Percentiles rank a stretch among this genome's conserved stretches.
Conservation (phyloP, 2,329 filamentous ascomycete species). For the Colletotrichum sojae region DNA sequence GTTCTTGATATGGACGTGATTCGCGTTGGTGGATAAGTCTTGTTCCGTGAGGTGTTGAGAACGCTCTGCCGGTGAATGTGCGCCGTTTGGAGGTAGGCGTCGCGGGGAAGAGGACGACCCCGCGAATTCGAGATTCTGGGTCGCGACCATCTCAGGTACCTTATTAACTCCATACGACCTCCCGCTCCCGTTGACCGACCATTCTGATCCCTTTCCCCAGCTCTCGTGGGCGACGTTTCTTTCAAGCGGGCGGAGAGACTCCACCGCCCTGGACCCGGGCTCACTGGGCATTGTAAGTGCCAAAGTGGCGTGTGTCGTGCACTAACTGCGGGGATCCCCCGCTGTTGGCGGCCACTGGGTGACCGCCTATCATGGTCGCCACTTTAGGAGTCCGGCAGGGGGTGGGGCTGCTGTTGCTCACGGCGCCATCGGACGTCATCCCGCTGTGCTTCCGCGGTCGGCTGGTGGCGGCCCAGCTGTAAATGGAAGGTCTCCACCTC, state of each 20-base stretch:
- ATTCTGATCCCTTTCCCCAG: background rate
- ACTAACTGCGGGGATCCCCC: too few species aligned
- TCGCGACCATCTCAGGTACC: background rate
- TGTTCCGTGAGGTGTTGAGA: conserved; percentile 17
- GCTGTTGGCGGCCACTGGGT: background rate
- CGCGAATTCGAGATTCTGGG: background rate
- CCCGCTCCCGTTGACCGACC: background rate
- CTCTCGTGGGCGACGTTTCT: background rate
- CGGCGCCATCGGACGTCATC: conserved; percentile 25
- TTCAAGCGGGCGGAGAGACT: too few species aligned
- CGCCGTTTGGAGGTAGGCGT: background rate
- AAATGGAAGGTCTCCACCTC: conserved; percentile 9
- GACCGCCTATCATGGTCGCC: background rate
- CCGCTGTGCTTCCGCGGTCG: conserved; percentile 38
- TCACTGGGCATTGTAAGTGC: too few species aligned
- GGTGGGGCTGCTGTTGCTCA: background rate
- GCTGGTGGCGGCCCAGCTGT: conserved; percentile 39
- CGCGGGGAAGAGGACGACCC: conserved; percentile 12
- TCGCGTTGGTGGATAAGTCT: conserved; percentile 23
- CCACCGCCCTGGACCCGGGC: too few species aligned
- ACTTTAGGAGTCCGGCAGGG: too few species aligned
- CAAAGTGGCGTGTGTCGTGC: too few species aligned
- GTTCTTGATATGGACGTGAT: conserved; percentile 8
- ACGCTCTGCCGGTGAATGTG: conserved; percentile 10
- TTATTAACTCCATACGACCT: too few species aligned